Base-by-base conservation (phyloP, 805 yeast species). In the Barnettozyma californica region DNA sequence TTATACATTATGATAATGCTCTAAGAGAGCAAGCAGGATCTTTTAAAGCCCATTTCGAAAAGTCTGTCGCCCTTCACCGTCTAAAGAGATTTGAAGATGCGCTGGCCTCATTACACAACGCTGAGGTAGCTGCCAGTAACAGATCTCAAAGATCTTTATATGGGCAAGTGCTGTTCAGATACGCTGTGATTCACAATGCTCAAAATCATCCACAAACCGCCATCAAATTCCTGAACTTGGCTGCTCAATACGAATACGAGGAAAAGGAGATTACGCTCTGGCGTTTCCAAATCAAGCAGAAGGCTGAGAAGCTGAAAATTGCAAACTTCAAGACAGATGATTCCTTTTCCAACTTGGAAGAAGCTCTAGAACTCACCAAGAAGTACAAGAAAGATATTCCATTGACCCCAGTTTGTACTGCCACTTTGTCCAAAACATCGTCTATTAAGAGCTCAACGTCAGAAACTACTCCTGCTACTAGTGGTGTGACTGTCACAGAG, bases 1-100 rank as follows among this genome's bases (percentile, higher is more conserved):
- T 76, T 14, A 56, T 56, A 1, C 43, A 57, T 6, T 68, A 67
- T 43, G 55, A 70, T 9, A 48, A 60, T 2, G 80, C 76, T 0
- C 53, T 80, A 13, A 54, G 56, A 9, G 73, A 73, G 43, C 67
- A 71, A 44, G 71, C 77, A 1, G 55, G 55, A 7, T 74, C 84
- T 0, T 71, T 74, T 52, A 68, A 67, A 43, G 75, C 83, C 0
- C 66, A 68, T 31, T 43, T 73, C 9, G 68, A 77, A 43, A 60
- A 80, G 48, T 66, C 81, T 4, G 72, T 68, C 26, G 73, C 75
- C 1, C 64, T 71, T 51, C 71, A 73, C 50, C 71, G 76, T 53
- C 53, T 68, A 39, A 67, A 69, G 52, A 61, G 71, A 45, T 70
- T 61, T 50, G 75, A 73, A 11, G 63, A 59, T 5, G 78, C 84